A percentile compares a stretch with the other conserved stretches of the same genome.
phyloP scores from a whole-genome alignment of 2,329 filamentous ascomycete species.

The Cladosporium sp. region DNA sequence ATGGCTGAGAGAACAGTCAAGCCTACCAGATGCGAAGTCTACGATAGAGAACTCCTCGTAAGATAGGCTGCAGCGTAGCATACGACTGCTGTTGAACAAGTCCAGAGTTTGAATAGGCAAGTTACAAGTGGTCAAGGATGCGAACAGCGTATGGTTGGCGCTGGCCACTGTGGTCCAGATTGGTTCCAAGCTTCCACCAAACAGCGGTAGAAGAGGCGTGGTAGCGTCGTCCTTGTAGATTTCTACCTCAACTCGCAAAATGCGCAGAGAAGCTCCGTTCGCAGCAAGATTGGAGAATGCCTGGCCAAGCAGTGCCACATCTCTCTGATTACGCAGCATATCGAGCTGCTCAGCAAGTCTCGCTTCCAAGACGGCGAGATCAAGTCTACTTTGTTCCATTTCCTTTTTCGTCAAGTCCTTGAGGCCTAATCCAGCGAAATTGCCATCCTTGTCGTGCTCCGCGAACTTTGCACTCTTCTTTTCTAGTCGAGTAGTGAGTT shows the following conservation, averaged over 20 bases:
- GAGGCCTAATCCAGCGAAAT: background rate
- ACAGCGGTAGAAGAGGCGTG: conserved; percentile 1
- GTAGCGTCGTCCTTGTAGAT: background rate
- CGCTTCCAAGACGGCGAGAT: background rate
- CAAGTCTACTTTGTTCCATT: background rate
- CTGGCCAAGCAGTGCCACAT: background rate
- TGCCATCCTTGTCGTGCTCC: background rate
- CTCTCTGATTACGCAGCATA: background rate
- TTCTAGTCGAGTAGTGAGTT: background rate
- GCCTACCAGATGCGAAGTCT: background rate
- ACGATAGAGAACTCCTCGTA: background rate
- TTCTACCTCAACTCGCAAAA: background rate
- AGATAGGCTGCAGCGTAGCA: background rate
- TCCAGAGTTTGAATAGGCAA: conserved; percentile 2
- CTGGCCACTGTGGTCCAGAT: background rate
- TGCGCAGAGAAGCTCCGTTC: background rate
- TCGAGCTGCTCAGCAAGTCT: background rate
- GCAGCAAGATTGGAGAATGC: conserved; percentile 1
- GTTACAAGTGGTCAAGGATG: background rate
- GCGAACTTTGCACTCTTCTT: background rate
- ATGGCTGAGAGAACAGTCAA: background rate
- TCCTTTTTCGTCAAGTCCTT: background rate
- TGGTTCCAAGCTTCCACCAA: background rate
- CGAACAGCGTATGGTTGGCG: background rate
- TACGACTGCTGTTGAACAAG: background rate